A percentile compares a stretch with the other conserved stretches of the same genome.
These are phyloP conservation scores for Rutstroemia sp. DNA, from an alignment of 2,329 filamentous ascomycete genomes.

Conservation along the genomic window DNA sequence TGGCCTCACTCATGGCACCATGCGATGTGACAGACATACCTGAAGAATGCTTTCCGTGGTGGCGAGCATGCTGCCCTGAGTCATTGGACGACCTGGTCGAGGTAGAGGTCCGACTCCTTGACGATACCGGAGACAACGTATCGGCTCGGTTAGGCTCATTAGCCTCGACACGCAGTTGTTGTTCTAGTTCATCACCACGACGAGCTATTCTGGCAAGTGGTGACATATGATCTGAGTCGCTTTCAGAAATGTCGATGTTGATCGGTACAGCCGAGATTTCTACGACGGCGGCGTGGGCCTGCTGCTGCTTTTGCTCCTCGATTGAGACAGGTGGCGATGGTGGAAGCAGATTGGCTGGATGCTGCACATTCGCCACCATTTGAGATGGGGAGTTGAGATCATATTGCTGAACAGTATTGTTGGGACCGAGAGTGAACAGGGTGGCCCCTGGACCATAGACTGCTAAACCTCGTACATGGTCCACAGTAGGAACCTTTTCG, in stretches of 20 bases:
- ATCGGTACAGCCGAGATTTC: slow-evolving; percentile 44
- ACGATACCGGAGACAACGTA: slow-evolving; percentile 29
- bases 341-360: slow-evolving; percentile 69
- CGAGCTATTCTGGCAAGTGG: slow-evolving; percentile 69
- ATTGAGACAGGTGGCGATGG: slow-evolving; percentile 78
- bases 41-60: slow-evolving; percentile 25
- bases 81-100: slow-evolving; percentile 47
- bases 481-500: slow-evolving; percentile 78
- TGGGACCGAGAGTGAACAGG: slow-evolving; percentile 82
- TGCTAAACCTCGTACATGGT: slow-evolving; percentile 73
- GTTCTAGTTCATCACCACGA: slow-evolving; percentile 46
- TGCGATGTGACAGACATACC: slow-evolving; percentile 43
- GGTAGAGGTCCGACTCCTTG: slow-evolving; percentile 31
- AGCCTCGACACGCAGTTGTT: slow-evolving; percentile 14
- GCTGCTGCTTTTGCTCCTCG: slow-evolving; percentile 54
- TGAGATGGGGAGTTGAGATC: slow-evolving; percentile 76
- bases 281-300: slow-evolving; percentile 13
- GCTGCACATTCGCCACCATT: slow-evolving; percentile 82
- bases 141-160: slow-evolving; percentile 23
- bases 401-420: slow-evolving; percentile 90
- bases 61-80: slow-evolving; percentile 38
- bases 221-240: slow-evolving; percentile 70
- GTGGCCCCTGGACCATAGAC: slow-evolving; percentile 87
- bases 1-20: slow-evolving; percentile 50
- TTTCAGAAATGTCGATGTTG: slow-evolving; percentile 57